Percentiles rank a stretch among this genome's conserved stretches.
Evolutionary conservation across 768 basidiomycete species (phyloP).

Genomic region (Plicaturopsis crispa): DNA sequence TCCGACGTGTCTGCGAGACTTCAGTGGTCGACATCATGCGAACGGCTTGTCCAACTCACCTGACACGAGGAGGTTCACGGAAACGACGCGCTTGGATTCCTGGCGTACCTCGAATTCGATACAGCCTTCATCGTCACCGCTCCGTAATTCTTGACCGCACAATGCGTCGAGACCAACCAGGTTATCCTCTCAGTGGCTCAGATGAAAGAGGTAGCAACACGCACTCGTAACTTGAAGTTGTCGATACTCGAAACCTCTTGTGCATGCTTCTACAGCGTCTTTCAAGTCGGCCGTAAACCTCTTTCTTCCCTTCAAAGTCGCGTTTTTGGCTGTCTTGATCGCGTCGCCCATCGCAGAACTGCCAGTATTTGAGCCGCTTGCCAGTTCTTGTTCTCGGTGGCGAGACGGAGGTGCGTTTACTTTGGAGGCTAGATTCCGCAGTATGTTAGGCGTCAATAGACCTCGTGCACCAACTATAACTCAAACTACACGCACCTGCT

Average conservation of each 20-base stretch:
- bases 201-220: conserved; percentile 9
- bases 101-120: conserved; percentile 41
- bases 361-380: too few species aligned
- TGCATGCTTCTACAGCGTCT: conserved; percentile 32
- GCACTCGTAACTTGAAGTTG: conserved; percentile 35
- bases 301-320: conserved; percentile 51
- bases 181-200: background rate
- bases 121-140: conserved; percentile 61
- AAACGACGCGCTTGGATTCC: conserved; percentile 25
- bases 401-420: too few species aligned
- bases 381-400: too few species aligned
- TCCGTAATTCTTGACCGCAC: conserved; percentile 45
- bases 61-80: conserved; percentile 40
- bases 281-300: conserved; percentile 51
- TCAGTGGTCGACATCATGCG: background rate
- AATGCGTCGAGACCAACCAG: conserved; percentile 1
- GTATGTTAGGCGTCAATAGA: too few species aligned
- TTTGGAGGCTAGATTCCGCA: too few species aligned
- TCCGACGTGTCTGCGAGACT: conserved; percentile 51
- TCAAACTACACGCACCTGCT: too few species aligned
- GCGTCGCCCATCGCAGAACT: too few species aligned
- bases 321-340: too few species aligned
- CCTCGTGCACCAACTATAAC: too few species aligned
- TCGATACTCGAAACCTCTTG: conserved; percentile 25
- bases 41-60: conserved; percentile 21